Evolutionary conservation across 371 early-diverging fungal species (phyloP).

Genomic region (Syncephalastrum monosporum): DNA sequence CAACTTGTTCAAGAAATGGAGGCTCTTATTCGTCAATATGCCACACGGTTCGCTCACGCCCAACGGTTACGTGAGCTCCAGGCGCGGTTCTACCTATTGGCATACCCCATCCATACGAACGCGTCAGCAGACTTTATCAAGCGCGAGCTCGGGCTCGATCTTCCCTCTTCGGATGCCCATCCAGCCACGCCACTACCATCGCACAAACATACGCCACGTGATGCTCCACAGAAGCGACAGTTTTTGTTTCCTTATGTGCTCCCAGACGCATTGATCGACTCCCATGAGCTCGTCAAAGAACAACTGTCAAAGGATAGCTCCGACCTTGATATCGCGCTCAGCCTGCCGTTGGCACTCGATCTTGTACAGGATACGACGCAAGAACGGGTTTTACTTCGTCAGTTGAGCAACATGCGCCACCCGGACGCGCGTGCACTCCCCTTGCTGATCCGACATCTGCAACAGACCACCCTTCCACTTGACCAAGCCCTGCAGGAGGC

Average conservation of each 20-base stretch:
- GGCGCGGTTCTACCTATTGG: slow-evolving; percentile 35
- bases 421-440: no score
- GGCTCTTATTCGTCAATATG: slow-evolving; percentile 6
- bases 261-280: slow-evolving; percentile 10
- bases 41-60: not conserved
- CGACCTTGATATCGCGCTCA: no score
- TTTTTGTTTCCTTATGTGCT: slow-evolving; percentile 12
- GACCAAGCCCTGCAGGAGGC: not conserved
- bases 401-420: no score
- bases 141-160: slow-evolving; percentile 11
- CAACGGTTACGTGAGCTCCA: slow-evolving; percentile 13
- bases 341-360: no score
- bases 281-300: slow-evolving; percentile 8
- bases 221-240: not conserved
- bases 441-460: no score
- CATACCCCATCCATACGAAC: slow-evolving; percentile 26
- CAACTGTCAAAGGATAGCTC: not conserved
- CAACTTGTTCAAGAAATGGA: slow-evolving; percentile 21
- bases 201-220: not conserved
- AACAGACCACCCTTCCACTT: no score
- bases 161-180: no score
- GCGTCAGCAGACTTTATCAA: slow-evolving; percentile 24
- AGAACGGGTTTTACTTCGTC: no score
- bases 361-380: no score
- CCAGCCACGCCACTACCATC: no score